A percentile compares a stretch with the other conserved stretches of the same genome.
Conservation (phyloP, 2,329 filamentous ascomycete species). For the Diaporthe sp. region DNA sequence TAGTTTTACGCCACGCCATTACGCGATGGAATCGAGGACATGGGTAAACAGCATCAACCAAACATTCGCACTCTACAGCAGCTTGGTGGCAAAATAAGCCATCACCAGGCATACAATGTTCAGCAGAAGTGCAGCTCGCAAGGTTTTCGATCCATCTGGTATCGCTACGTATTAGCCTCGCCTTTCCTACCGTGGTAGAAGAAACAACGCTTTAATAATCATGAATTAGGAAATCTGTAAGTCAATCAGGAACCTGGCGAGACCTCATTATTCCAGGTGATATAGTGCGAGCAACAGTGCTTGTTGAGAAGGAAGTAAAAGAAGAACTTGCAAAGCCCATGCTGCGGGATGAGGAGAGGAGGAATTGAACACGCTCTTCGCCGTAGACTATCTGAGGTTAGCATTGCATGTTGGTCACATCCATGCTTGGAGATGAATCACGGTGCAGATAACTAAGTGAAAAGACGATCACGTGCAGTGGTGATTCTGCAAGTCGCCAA, state of each 20-base stretch:
- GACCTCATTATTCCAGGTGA: too few relatives aligned
- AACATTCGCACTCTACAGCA: not conserved
- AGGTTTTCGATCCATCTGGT: not conserved
- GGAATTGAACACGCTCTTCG: too few relatives aligned
- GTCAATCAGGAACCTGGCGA: not conserved
- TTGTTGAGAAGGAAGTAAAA: too few relatives aligned
- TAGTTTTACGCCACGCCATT: not conserved
- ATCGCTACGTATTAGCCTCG: not conserved
- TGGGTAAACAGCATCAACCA: not conserved
- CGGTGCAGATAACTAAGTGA: too few relatives aligned
- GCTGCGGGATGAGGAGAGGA: not conserved
- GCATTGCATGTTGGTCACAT: not conserved
- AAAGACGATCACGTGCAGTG: not conserved
- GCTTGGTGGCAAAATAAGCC: too few relatives aligned
- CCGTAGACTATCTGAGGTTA: not conserved
- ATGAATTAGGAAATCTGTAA: not conserved
- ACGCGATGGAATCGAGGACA: not conserved
- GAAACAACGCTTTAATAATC: not conserved
- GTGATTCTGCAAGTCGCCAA: not conserved
- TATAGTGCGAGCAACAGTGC: too few relatives aligned
- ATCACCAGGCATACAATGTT: not conserved
- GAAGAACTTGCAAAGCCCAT: not conserved
- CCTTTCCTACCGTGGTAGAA: not conserved
- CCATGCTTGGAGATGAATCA: not conserved
- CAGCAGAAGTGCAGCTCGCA: too few relatives aligned